Evolutionary conservation across 139 green algal species (phyloP).

Genomic region (Desmodesmus armatus): DNA sequence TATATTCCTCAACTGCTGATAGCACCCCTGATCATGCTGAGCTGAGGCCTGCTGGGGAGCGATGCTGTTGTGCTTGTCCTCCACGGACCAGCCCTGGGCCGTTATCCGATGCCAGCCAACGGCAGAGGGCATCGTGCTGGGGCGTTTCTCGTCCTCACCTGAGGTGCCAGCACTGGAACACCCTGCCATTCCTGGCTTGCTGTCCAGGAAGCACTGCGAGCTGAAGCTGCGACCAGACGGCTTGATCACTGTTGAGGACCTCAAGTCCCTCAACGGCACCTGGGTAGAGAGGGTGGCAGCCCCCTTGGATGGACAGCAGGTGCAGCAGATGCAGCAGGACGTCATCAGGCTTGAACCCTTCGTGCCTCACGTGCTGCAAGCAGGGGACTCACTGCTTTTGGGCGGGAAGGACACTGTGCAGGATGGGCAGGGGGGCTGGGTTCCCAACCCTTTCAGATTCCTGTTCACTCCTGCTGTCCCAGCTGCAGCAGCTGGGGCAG

Average conservation of each 20-base stretch:
- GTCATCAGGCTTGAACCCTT: not conserved
- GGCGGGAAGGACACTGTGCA: conserved; percentile 21
- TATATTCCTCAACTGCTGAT: too few species aligned
- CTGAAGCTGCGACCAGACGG: not conserved
- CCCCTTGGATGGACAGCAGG: not conserved
- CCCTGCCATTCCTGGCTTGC: not conserved
- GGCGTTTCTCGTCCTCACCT: too few species aligned
- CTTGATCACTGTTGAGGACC: not conserved
- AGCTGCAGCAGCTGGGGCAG: too few species aligned
- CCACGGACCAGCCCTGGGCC: too few species aligned
- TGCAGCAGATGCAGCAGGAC: not conserved
- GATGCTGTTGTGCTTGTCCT: too few species aligned
- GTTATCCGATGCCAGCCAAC: too few species aligned
- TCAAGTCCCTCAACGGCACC: conserved; percentile 13
- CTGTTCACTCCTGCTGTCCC: conserved; percentile 1
- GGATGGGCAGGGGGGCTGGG: not conserved
- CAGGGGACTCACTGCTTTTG: not conserved
- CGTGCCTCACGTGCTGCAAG: not conserved
- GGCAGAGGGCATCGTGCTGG: too few species aligned
- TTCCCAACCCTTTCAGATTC: conserved; percentile 20
- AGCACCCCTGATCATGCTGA: too few species aligned
- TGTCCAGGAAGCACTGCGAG: conserved; percentile 13
- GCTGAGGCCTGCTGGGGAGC: too few species aligned
- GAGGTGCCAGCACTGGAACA: too few species aligned
- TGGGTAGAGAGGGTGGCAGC: not conserved